Conservation (phyloP, 2,329 filamentous ascomycete species). For the Metarhizium humberi region DNA sequence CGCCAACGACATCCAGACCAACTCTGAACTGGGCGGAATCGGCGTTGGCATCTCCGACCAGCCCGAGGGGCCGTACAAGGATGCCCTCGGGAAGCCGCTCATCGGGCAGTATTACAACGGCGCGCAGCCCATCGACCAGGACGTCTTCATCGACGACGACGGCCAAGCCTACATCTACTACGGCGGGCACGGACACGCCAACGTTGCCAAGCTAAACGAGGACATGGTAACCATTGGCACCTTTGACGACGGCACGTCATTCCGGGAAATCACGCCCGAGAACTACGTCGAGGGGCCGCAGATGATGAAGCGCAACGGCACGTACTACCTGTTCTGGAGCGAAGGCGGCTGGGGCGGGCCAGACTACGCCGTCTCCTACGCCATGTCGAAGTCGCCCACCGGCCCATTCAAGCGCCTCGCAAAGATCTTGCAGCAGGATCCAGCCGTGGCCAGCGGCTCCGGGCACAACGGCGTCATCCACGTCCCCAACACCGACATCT, state of each 20-base stretch:
- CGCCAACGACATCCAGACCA: conserved; percentile 34
- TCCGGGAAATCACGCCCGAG: conserved; percentile 35
- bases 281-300: conserved; percentile 27
- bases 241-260: conserved; percentile 29
- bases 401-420: conserved; percentile 32
- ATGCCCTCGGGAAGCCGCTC: conserved; percentile 24
- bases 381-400: conserved; percentile 25
- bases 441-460: conserved; percentile 30
- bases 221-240: conserved; percentile 32
- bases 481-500: conserved; percentile 34
- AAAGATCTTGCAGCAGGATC: conserved; percentile 31
- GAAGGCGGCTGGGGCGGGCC: conserved; percentile 39
- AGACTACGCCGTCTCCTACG: conserved; percentile 37
- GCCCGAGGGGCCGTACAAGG: conserved; percentile 25
- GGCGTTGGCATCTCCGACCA: conserved; percentile 24
- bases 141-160: conserved; percentile 31
- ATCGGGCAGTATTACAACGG: conserved; percentile 30
- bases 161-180: conserved; percentile 34
- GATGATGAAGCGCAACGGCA: conserved; percentile 33
- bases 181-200: conserved; percentile 27
- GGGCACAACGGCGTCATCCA: conserved; percentile 35
- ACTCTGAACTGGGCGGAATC: conserved; percentile 28
- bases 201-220: conserved; percentile 31
- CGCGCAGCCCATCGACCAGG: conserved; percentile 35
- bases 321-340: conserved; percentile 37